A percentile compares a stretch with the other conserved stretches of the same genome.
Evolutionary conservation across 176 grass and related monocot species (phyloP).

Genomic region (Oryza glaberrima): DNA sequence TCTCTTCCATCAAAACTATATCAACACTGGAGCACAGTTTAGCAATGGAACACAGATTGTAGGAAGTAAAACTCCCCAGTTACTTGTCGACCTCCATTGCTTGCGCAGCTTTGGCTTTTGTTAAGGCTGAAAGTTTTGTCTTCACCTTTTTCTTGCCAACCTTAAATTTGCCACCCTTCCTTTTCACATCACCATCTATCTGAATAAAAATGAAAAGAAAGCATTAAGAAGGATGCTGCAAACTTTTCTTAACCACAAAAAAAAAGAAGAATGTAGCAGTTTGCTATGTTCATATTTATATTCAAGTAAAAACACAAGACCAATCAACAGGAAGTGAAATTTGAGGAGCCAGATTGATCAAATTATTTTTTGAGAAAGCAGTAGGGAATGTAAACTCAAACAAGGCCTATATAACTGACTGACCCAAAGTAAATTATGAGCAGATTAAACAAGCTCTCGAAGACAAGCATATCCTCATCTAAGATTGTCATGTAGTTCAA

Average conservation of each 20-base stretch:
- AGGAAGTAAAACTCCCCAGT: neutral
- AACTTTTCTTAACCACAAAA: neutral
- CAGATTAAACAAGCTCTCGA: neutral
- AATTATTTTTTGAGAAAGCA: neutral
- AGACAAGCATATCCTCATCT: neutral
- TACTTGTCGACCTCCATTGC: slow-evolving; percentile 84
- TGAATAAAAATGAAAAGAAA: slow-evolving; percentile 31
- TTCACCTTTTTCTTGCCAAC: slow-evolving; percentile 88
- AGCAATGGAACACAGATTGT: neutral
- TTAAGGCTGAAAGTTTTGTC: slow-evolving; percentile 72
- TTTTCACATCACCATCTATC: slow-evolving; percentile 73
- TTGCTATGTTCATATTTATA: neutral
- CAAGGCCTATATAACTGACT: neutral
- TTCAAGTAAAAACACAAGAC: neutral
- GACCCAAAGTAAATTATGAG: neutral
- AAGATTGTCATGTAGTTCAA: neutral
- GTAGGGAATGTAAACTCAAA: neutral
- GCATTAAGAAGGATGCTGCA: neutral
- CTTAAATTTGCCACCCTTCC: slow-evolving; percentile 65
- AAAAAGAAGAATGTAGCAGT: neutral
- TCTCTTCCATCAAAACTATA: neutral
- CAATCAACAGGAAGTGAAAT: neutral
- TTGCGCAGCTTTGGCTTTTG: slow-evolving; percentile 76
- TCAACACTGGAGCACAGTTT: neutral
- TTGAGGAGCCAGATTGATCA: neutral